Evolutionary conservation across 805 yeast genomes (phyloP).

Genomic region (Ogataea wickerhamii): DNA sequence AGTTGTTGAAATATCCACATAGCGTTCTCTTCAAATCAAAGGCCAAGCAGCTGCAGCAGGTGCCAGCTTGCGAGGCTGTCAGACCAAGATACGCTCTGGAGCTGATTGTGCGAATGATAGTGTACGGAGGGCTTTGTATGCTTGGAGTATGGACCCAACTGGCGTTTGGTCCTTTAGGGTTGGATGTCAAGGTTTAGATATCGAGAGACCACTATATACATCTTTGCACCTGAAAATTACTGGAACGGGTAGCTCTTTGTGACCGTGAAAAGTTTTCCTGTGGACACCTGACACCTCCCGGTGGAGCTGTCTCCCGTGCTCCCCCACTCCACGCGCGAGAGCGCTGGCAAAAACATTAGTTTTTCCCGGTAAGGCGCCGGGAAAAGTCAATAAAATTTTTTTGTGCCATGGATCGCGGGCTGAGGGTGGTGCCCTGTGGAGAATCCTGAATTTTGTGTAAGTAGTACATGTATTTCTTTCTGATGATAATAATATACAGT

Average conservation of each 20-base stretch:
- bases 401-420: slow-evolving; percentile 1
- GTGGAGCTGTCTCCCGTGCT: not conserved
- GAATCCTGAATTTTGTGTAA: not conserved
- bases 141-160: slow-evolving; percentile 38
- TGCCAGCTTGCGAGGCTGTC: slow-evolving; percentile 43
- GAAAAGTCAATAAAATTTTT: not conserved
- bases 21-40: slow-evolving; percentile 5
- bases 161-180: slow-evolving; percentile 16
- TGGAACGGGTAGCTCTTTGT: slow-evolving; percentile 7
- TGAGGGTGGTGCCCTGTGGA: slow-evolving; percentile 2
- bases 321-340: not conserved
- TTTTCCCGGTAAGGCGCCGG: not conserved
- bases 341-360: slow-evolving; percentile 1
- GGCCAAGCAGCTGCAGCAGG: not conserved
- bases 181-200: slow-evolving; percentile 10
- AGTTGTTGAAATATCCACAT: slow-evolving; percentile 58
- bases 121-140: slow-evolving; percentile 77
- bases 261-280: slow-evolving; percentile 15
- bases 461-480: not conserved
- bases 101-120: slow-evolving; percentile 68
- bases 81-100: slow-evolving; percentile 68
- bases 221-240: slow-evolving; percentile 1
- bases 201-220: too few relatives aligned
- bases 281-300: slow-evolving; percentile 12
- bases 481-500: not conserved